phyloP scores from a whole-genome alignment of 2,329 filamentous ascomycete genomes.

The Tolypocladium capitatum region DNA sequence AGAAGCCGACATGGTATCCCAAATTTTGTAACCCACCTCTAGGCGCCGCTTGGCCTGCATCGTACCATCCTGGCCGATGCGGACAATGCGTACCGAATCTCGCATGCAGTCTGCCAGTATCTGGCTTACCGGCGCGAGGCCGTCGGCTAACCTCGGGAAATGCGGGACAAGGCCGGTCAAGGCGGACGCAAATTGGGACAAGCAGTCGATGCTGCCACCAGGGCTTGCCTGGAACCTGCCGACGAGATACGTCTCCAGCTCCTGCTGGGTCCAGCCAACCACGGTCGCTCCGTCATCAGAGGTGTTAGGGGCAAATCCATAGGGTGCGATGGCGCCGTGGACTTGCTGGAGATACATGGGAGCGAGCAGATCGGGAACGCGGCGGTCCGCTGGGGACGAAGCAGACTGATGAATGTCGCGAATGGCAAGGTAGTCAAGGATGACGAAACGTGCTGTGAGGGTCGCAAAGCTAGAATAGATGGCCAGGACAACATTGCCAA shows the following conservation, averaged over 20 bases:
- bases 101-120: conserved; percentile 19
- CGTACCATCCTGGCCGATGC: conserved; percentile 7
- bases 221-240: conserved; percentile 27
- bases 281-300: conserved; percentile 6
- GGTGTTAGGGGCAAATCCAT: conserved; percentile 4
- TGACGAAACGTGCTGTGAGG: conserved; percentile 38
- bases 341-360: conserved; percentile 32
- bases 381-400: conserved; percentile 2
- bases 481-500: conserved; percentile 6
- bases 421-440: conserved; percentile 26
- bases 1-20: conserved; percentile 25
- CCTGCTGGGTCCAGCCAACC: conserved; percentile 5
- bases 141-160: conserved; percentile 34
- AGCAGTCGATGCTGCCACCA: conserved; percentile 27
- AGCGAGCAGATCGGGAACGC: conserved; percentile 13
- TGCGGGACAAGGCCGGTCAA: conserved; percentile 27
- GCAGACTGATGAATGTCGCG: conserved; percentile 6
- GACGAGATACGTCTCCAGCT: conserved; percentile 22
- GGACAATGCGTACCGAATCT: conserved; percentile 13
- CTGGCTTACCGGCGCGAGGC: conserved; percentile 24
- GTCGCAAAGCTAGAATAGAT: conserved; percentile 31
- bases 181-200: conserved; percentile 29
- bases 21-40: conserved; percentile 28
- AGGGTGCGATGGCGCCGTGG: conserved; percentile 12
- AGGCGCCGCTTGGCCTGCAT: conserved; percentile 19